phyloP scores from a whole-genome alignment of 2,329 filamentous ascomycete species.

The Neoascochyta sp. region DNA sequence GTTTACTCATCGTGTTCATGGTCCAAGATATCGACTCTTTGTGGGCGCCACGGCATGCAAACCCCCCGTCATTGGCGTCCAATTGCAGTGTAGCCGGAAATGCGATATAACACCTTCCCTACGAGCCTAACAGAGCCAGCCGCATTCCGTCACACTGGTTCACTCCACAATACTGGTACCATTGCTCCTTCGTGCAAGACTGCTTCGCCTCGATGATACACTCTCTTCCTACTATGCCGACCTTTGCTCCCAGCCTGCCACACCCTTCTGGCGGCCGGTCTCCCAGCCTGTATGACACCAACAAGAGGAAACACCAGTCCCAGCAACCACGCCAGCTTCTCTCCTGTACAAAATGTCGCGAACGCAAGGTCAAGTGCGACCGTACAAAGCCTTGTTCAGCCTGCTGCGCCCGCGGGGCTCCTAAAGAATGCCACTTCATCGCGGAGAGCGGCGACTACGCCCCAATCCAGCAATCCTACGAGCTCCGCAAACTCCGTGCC shows the following conservation, averaged over 20 bases:
- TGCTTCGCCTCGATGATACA: too few species aligned
- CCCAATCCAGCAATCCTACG: constrained; percentile 48
- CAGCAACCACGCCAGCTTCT: constrained; percentile 45
- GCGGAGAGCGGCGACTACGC: constrained; percentile 47
- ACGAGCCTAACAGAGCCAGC: background rate
- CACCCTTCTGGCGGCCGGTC: constrained; percentile 10
- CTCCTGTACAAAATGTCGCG: constrained; percentile 49
- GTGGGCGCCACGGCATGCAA: constrained; percentile 9
- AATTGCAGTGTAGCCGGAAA: background rate
- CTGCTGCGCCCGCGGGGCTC: constrained; percentile 47
- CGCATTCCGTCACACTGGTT: constrained; percentile 14
- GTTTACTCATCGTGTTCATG: constrained; percentile 21
- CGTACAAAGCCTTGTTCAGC: constrained; percentile 49
- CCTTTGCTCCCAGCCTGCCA: constrained; percentile 13
- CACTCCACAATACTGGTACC: constrained; percentile 6
- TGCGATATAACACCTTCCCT: constrained; percentile 3
- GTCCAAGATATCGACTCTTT: too few species aligned
- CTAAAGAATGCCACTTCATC: constrained; percentile 48
- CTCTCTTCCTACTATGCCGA: constrained; percentile 12
- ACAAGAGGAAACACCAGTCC: constrained; percentile 37
- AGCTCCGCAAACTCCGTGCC: constrained; percentile 45
- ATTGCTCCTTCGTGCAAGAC: too few species aligned
- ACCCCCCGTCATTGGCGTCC: constrained; percentile 4
- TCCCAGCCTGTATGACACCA: constrained; percentile 11
- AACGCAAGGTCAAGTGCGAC: constrained; percentile 51